Evolutionary conservation across 2,329 filamentous ascomycete species (phyloP), one percentile per base, ranked within the genome.

Genomic region (Colletotrichum siamense): DNA sequence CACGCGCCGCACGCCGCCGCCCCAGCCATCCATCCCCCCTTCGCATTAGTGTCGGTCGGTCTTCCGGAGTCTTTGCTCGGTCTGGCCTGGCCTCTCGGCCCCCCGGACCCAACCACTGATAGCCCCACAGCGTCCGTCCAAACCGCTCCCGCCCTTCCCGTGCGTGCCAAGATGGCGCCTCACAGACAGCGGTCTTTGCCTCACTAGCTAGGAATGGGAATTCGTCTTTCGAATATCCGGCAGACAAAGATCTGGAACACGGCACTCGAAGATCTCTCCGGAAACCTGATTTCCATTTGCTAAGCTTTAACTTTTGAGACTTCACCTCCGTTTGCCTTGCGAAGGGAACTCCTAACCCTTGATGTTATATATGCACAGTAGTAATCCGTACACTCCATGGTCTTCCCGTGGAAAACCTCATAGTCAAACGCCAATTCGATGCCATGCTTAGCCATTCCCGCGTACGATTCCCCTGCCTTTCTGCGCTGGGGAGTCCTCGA

Each of bases 371-470:
- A 44, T 36, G 36, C 26, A 63, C 57, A 76, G 57, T 75, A 22
- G 32, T 75, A 28, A 76, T 73, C 73, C 63, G 32, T 73, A 57
- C 62, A 63, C 69, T 49, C 66, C 39, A 28, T 39, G 30, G 39
- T 68, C 24, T 52, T 22, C 44, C 44, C 22, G 10, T 52, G 12
- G 44, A 22, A 73, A 73, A 52, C 67, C 26, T 34, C 52, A 62
- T 9, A 22, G 26, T 59, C 52, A 63, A 75, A 73, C 69, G 55
- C 57, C 69, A 64, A 55, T 32, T 32, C 39, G 32, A 44, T 73
- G 69, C 36, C 73, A 59, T 75, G 55, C 63, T 36, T 26, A 39
- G 55, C 36, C 44, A 36, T 57, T 49, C 30, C 62, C 55, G 15
- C 55, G 12, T n/a, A 18, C 44, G 44, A 24, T 39, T 39, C 22